Base-by-base conservation (phyloP, 176 grass and related monocot genomes). In the Echinochloa phyllopogon region DNA sequence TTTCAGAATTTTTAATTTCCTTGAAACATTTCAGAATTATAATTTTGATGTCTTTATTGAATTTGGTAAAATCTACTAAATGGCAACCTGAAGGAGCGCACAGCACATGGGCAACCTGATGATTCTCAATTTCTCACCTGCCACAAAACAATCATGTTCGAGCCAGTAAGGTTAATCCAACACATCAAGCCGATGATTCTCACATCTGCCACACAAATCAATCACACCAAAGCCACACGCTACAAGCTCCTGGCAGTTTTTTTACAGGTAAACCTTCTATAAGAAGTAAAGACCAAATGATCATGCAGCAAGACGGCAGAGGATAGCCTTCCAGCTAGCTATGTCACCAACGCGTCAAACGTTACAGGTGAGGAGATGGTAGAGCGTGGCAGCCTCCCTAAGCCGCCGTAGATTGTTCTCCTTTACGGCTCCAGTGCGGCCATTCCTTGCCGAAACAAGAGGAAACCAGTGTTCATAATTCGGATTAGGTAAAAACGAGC, bases 371-470 rank as follows among this genome's bases (percentile, higher is more conserved):
- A 90, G 64, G 68, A 90, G 56, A 44, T 40, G 74, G n/a, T 80
- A 83, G 41, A 93, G 66, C 39, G 74, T 58, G 27, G 51, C 68
- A 20, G 68, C 82, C 73, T 86, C 88, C 69, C 45, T 20, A 6
- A 88, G 67, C 29, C 74, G 69, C 16, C 62, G 78, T 29, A 82
- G 43, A 57, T 87, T 86, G 38, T 69, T 63, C 29, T 82, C 85
- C 58, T 63, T 90, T 51, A 10, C 4, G 4, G n/a, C 82, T 83
- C 52, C 74, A 4, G 75, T 78, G 23, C 40, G 85, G 21, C 38
- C 82, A 74, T 64, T 80, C 75, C 92, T 93, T 79, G 63, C 47
- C 75, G 17, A 76, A 15, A 84, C 44, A 85, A 60, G 61, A 65
- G 36, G 41, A 38, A 72, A 23, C 12, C 21, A 17, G 18, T 72